Base-by-base conservation (phyloP, 192 early-diverging fungal genomes). In the Endogone sp. region DNA sequence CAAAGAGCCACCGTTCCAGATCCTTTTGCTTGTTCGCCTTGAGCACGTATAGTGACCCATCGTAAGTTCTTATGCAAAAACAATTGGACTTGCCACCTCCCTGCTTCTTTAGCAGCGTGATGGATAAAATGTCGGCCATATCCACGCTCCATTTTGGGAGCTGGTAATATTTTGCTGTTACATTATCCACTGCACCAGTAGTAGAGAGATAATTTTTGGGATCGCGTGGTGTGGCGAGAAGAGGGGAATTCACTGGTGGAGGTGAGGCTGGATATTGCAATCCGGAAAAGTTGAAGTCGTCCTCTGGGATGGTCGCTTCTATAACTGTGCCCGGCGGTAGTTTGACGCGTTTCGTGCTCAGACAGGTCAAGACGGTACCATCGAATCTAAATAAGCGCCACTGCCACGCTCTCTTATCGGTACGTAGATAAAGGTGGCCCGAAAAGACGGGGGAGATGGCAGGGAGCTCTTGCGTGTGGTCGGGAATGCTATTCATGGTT, bases 361-460 rank as follows among this genome's bases (percentile, higher is more conserved):
- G 56, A 56, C 76, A 78, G 21, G 71, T 78, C 6, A 78, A 73
- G 16, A 66, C 32, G 1, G 72, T 66, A 10, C 76, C 76, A 24
- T 78, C 76, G 63, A 78, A 78, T 61, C 76, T 68, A 67, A 78
- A 78, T 54, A 78, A 49, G 21, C 76, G 55, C 65, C 72, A 71
- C n/a, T 71, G 68, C 76, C 76, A 78, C 24, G 68, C 56, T 29
- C 70, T 70, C 31, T 73, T 78, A 3, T 78, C 72, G 24, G 62
- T 66, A 10, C 71, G 64, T 9, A 73, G 31, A 26, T 64, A 78
- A 6, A 78, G 59, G 44, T 70, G 76, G 57, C 76, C 76, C 44
- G 73, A 71, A 66, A 78, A 78, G n/a, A 78, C 68, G 28, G 72
- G 76, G 11, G 76, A 56, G 37, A 63, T 25, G 20, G 72, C 63